Evolutionary conservation across 345 rosid genomes (phyloP), one percentile per base, ranked within the genome.

Genomic region (Orychophragmus violaceus): DNA sequence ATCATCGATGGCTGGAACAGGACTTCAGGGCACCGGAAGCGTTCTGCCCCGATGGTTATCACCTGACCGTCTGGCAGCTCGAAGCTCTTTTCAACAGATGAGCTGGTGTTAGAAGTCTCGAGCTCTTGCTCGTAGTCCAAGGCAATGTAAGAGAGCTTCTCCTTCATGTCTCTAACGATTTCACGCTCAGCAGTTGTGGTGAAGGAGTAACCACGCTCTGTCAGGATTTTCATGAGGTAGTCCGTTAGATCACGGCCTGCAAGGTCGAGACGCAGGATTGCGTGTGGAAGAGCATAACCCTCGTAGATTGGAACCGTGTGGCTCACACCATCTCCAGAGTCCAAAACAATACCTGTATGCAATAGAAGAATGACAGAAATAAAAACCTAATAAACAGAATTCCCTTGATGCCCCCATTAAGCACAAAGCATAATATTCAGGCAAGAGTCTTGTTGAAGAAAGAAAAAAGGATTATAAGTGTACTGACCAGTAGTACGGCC

Each of bases 171-270:
- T 51, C 90, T 74, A 29, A 85, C 87, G 21, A 83, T 83, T 41
- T 85, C 90, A 71, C 91, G 86, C 74, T 85, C 91, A 56, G 91
- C 88, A 49, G 91, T 72, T 60, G 91, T 85, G 62, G 91, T 85
- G 73, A 85, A 85, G 5, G 91, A 85, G 72, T 85, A 85, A 19
- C 91, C 86, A 48, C 85, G 82, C 59, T 82, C 83, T 2, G 83
- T 82, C 36, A 84, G 65, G 70, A 84, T 82, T 66, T 84, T 84
- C 86, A 81, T 85, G 32, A 83, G 88, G 55, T 81, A 66, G 74
- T 85, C 87, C 0, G 84, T 85, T 13, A 83, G 79, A 55, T 78
- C 90, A 68, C 80, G 81, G 21, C 90, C 87, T 42, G 85, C 84
- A 4, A 78, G 77, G 68, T 81, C 84, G 5, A 84, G 82, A 79